Evolutionary conservation across 208 protist species (phyloP).

Genomic region (Trichomonas gallinae): DNA sequence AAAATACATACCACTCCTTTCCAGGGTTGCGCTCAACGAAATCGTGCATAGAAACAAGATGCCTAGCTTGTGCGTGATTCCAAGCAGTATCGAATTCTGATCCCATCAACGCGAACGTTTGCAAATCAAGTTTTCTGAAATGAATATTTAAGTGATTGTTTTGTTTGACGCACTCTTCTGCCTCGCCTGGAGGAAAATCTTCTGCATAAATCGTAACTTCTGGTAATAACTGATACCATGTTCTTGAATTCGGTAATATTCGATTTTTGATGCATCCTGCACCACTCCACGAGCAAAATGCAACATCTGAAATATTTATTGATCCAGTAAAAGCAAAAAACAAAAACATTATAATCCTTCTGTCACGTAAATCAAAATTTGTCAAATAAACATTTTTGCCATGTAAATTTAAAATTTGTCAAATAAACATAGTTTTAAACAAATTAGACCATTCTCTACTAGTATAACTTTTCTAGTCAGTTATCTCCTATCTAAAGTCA

Average conservation of each 20-base stretch:
- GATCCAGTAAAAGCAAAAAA: not conserved
- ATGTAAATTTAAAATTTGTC: no score
- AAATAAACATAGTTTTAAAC: no score
- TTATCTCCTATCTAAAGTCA: no score
- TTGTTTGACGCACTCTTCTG: not conserved
- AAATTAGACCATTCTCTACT: no score
- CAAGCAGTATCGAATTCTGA: not conserved
- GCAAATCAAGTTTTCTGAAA: not conserved
- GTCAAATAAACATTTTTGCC: no score
- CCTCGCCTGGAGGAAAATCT: not conserved
- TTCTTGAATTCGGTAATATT: not conserved
- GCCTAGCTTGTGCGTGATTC: not conserved
- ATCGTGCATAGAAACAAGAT: not conserved
- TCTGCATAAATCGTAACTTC: conserved; percentile 4
- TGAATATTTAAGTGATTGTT: not conserved
- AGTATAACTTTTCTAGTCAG: no score
- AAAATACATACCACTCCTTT: not conserved
- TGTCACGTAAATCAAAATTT: no score
- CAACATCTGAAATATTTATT: not conserved
- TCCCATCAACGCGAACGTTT: not conserved
- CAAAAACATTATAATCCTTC: not conserved
- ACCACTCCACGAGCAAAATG: not conserved
- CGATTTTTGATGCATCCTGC: not conserved
- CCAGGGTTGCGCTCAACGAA: not conserved
- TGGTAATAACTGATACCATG: not conserved